These are phyloP conservation scores for Fusarium drepaniforme DNA, from an alignment of 2,329 filamentous ascomycete genomes.

Conservation along the genomic window DNA sequence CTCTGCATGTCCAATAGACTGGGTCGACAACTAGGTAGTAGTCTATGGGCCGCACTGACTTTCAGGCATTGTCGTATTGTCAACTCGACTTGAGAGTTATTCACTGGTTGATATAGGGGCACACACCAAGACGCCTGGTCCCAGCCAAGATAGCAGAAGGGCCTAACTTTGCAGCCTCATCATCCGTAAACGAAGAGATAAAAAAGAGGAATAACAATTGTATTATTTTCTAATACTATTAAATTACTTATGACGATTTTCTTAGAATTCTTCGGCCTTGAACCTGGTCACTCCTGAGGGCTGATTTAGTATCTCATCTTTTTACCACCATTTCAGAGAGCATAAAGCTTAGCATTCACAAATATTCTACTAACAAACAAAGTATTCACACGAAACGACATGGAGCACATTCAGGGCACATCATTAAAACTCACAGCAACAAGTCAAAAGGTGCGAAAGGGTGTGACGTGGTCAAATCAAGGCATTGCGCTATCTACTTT, in stretches of 20 bases:
- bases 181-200: too few relatives aligned
- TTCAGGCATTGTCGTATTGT: not conserved
- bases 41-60: not conserved
- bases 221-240: too few relatives aligned
- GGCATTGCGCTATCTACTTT: constrained; percentile 49
- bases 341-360: not conserved
- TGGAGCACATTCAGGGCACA: not conserved
- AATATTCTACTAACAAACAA: not conserved
- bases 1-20: not conserved
- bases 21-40: not conserved
- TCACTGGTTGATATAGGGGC: not conserved
- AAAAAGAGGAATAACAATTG: too few relatives aligned
- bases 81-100: not conserved
- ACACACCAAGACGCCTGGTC: not conserved
- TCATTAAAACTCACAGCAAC: not conserved
- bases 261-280: too few relatives aligned
- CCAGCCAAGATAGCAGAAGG: too few relatives aligned
- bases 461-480: constrained; percentile 28
- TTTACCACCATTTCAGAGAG: not conserved
- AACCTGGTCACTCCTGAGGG: too few relatives aligned
- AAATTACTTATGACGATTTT: too few relatives aligned
- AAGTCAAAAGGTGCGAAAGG: too few relatives aligned
- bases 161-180: too few relatives aligned
- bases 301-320: too few relatives aligned
- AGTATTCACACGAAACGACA: not conserved